Percentiles rank a stretch among this genome's conserved stretches.
These are phyloP conservation scores for Microstegium vimineum DNA, from an alignment of 176 grass and related monocot species.

Conservation along the genomic window DNA sequence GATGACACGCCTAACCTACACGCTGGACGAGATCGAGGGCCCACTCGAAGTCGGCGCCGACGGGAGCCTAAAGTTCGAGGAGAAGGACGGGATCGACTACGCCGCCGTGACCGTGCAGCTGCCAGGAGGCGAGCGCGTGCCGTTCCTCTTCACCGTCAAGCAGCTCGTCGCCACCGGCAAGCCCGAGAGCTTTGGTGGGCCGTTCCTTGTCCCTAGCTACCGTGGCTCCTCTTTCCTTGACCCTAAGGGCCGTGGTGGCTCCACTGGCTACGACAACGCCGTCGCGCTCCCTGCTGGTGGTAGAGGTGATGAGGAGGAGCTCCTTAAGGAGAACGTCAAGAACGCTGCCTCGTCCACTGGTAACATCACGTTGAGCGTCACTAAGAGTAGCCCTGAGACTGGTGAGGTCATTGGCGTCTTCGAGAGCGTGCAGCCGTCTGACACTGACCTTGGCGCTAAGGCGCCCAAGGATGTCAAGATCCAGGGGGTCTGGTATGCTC, in stretches of 20 bases:
- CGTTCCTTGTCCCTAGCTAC: conserved; percentile 85
- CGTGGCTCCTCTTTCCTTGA: conserved; percentile 75
- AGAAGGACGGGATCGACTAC: conserved; percentile 92
- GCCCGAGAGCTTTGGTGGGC: conserved; percentile 69
- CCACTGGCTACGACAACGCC: conserved; percentile 77
- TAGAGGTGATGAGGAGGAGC: conserved; percentile 84
- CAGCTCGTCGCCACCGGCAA: conserved; percentile 77
- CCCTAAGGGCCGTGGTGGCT: conserved; percentile 84
- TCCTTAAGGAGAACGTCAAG: conserved; percentile 86
- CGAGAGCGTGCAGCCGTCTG: conserved; percentile 84
- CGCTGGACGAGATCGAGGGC: conserved; percentile 85
- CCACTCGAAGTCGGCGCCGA: conserved; percentile 63
- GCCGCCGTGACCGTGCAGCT: conserved; percentile 86
- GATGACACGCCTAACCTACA: conserved; percentile 94
- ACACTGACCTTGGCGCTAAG: conserved; percentile 84
- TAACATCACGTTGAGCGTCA: conserved; percentile 73
- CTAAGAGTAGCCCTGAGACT: conserved; percentile 64
- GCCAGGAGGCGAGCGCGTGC: conserved; percentile 70
- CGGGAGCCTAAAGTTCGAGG: conserved; percentile 63
- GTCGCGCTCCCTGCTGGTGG: conserved; percentile 82
- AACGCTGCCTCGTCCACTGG: conserved; percentile 49
- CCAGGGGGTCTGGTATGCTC: conserved; percentile 81
- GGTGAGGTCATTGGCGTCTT: conserved; percentile 79
- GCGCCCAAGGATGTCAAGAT: conserved; percentile 88
- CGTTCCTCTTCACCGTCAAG: conserved; percentile 91